A percentile compares a stretch with the other conserved stretches of the same genome.
These are phyloP conservation scores for Ballota nigra DNA, from an alignment of 257 asterid species.

Conservation along the genomic window DNA sequence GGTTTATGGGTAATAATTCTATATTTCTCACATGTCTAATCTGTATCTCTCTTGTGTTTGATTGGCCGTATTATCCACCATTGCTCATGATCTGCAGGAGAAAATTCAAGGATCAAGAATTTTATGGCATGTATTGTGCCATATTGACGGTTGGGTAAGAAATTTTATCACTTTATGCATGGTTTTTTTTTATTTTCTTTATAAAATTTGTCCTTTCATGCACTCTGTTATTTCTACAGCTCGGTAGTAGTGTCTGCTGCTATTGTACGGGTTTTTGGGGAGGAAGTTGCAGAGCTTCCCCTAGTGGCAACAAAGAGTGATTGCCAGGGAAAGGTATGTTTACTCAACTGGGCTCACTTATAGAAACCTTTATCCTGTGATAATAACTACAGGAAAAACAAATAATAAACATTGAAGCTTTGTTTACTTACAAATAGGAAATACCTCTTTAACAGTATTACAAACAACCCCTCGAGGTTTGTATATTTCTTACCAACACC, in stretches of 20 bases:
- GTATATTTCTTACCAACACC: not conserved
- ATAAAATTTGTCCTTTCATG: slow-evolving; percentile 5
- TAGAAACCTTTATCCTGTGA: not conserved
- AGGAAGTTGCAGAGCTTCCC: slow-evolving; percentile 86
- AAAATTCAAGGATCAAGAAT: slow-evolving; percentile 62
- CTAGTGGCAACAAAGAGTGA: slow-evolving; percentile 68
- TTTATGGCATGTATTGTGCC: slow-evolving; percentile 81
- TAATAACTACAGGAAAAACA: not conserved
- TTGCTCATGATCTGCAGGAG: slow-evolving; percentile 46
- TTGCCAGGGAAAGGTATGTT: slow-evolving; percentile 65
- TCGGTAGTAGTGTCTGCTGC: slow-evolving; percentile 72
- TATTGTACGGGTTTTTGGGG: slow-evolving; percentile 71
- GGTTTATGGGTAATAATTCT: slow-evolving; percentile 73
- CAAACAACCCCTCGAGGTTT: not conserved
- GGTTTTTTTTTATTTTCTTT: not conserved
- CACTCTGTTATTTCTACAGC: slow-evolving; percentile 35
- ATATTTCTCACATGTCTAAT: slow-evolving; percentile 4
- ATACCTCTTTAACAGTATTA: not conserved
- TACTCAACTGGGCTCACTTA: not conserved
- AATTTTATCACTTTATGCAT: not conserved
- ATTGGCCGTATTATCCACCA: not conserved
- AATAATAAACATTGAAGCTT: not conserved
- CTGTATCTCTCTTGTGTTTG: not conserved
- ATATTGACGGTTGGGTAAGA: slow-evolving; percentile 68
- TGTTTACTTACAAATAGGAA: not conserved